Percentiles rank a stretch among this genome's conserved stretches.
phyloP scores from a whole-genome alignment of 1,139 yeast genomes.

The Candida sanyaensis region DNA sequence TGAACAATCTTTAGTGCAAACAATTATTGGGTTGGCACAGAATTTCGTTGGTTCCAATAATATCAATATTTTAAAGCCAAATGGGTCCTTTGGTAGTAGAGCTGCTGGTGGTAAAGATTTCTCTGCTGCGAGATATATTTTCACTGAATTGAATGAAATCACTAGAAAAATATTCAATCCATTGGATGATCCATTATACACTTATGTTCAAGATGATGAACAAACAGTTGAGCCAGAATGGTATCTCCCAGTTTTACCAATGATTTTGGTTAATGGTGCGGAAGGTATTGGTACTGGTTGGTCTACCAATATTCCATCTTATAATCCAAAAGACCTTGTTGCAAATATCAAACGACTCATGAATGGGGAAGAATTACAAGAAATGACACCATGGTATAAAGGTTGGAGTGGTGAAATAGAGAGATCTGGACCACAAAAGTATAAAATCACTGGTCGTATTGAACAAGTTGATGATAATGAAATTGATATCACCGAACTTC shows the following conservation, averaged over 20 bases:
- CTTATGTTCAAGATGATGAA: conserved; percentile 90
- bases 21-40: conserved; percentile 93
- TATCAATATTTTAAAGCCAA: conserved; percentile 80
- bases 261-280: conserved; percentile 90
- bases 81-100: conserved; percentile 97
- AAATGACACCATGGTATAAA: conserved; percentile 91
- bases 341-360: conserved; percentile 70
- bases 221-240: conserved; percentile 94
- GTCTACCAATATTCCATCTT: conserved; percentile 93
- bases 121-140: conserved; percentile 97
- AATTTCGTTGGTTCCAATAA: conserved; percentile 94
- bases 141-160: conserved; percentile 77
- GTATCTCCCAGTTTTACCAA: conserved; percentile 92
- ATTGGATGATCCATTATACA: conserved; percentile 75
- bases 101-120: conserved; percentile 98
- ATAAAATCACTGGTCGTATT: conserved; percentile 74
- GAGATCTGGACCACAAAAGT: conserved; percentile 63
- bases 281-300: conserved; percentile 99
- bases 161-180: conserved; percentile 78
- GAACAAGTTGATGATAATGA: conserved; percentile 81
- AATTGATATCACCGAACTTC: conserved; percentile 88
- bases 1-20: conserved; percentile 82
- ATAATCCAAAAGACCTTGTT: conserved; percentile 83
- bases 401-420: conserved; percentile 93
- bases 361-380: conserved; percentile 68